Percentiles rank a stretch among this genome's conserved stretches.
These are phyloP conservation scores for Xylariales sp. DNA, from an alignment of 2,329 filamentous ascomycete species.

Conservation along the genomic window DNA sequence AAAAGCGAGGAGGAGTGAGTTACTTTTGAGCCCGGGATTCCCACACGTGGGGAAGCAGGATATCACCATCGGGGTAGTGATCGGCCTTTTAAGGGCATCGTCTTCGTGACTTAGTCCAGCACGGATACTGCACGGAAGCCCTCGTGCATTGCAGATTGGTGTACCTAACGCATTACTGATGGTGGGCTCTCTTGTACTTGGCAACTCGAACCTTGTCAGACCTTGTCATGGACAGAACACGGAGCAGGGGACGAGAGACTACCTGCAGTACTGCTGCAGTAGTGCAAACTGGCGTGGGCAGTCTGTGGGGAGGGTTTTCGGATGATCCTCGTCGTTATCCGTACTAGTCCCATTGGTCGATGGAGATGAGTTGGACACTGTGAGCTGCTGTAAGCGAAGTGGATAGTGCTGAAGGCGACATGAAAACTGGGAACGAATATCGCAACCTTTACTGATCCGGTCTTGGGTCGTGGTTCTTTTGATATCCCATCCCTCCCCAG, in stretches of 20 bases:
- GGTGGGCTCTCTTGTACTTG: constrained; percentile 15
- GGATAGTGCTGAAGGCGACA: constrained; percentile 17
- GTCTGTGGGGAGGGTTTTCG: constrained; percentile 17
- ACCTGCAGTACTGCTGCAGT: constrained; percentile 13
- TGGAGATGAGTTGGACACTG: background rate
- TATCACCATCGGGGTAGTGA: constrained; percentile 19
- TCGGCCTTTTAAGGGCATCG: constrained; percentile 30
- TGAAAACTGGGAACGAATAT: constrained; percentile 4
- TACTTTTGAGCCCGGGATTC: constrained; percentile 14
- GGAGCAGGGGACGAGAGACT: constrained; percentile 23
- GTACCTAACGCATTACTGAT: constrained; percentile 8
- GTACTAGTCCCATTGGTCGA: background rate
- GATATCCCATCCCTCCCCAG: too few species aligned
- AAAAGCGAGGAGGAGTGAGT: background rate
- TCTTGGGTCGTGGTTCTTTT: constrained; percentile 3
- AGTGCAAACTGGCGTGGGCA: constrained; percentile 17
- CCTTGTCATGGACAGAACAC: too few species aligned
- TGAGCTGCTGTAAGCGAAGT: constrained; percentile 9
- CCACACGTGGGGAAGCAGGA: constrained; percentile 21
- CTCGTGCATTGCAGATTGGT: constrained; percentile 25
- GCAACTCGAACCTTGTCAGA: constrained; percentile 11
- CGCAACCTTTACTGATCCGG: constrained; percentile 15
- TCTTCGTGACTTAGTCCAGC: constrained; percentile 11
- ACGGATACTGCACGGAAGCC: constrained; percentile 26
- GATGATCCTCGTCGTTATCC: constrained; percentile 28